A percentile compares a stretch with the other conserved stretches of the same genome.
Evolutionary conservation across 176 grass and related monocot species (phyloP).

Genomic region (Elaeis guineensis): DNA sequence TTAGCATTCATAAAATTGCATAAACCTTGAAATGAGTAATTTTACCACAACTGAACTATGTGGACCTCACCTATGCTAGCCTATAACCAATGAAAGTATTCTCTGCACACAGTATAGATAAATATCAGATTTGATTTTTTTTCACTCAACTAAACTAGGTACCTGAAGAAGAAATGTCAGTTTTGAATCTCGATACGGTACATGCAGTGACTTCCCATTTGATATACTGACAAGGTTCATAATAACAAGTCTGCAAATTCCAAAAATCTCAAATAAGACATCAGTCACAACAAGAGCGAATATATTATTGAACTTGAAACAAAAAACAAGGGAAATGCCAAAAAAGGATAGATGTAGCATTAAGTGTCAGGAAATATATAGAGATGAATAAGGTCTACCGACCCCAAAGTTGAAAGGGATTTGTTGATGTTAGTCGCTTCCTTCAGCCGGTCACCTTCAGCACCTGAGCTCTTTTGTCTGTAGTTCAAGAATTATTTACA

Average conservation of each 20-base stretch:
- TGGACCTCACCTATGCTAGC: too few relatives aligned
- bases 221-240: conserved; percentile 85
- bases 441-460: conserved; percentile 95
- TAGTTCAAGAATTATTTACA: background rate
- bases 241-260: conserved; percentile 77
- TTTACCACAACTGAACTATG: too few relatives aligned
- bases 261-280: background rate
- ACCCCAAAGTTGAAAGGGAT: conserved; percentile 95
- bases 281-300: too few relatives aligned
- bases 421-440: conserved; percentile 99
- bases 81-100: too few relatives aligned
- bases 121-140: too few relatives aligned
- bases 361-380: conserved; percentile 9
- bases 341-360: too few relatives aligned
- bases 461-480: conserved; percentile 99
- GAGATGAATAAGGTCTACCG: conserved; percentile 22
- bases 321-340: too few relatives aligned
- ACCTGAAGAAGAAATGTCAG: conserved; percentile 99
- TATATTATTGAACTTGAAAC: too few relatives aligned
- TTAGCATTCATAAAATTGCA: too few relatives aligned
- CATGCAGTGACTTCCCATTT: conserved; percentile 88
- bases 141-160: background rate
- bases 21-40: too few relatives aligned
- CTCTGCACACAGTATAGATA: too few relatives aligned
- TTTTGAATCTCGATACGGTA: conserved; percentile 96